Evolutionary conservation across 495 filamentous ascomycete genomes (phyloP), one percentile per base, ranked within the genome.

Genomic region (Penicillium egyptiacum): DNA sequence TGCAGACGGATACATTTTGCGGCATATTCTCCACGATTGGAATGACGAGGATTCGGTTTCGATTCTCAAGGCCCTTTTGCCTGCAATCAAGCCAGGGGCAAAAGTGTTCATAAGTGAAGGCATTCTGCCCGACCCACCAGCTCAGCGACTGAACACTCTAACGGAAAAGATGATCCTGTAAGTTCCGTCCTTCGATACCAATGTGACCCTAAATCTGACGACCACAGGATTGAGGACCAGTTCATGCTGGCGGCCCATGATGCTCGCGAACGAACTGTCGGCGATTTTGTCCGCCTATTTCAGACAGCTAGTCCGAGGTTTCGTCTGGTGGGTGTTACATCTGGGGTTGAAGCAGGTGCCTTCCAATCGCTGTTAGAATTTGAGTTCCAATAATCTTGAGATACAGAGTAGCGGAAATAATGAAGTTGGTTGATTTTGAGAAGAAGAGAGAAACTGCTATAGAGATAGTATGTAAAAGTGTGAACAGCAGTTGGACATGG

Each of bases 401-500:
- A 33, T 4, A 33, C 31, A 33, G 31, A 33, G n/a, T n/a, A n/a
- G n/a, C n/a, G n/a, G n/a, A n/a, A n/a, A n/a, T n/a, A n/a, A n/a
- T n/a, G n/a, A n/a, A n/a, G n/a, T n/a, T n/a, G n/a, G n/a, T n/a
- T n/a, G n/a, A n/a, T n/a, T n/a, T n/a, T n/a, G n/a, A n/a, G n/a
- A n/a, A n/a, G n/a, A n/a, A n/a, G 31, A 33, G 31, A n/a, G n/a
- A n/a, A n/a, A n/a, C n/a, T n/a, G n/a, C n/a, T n/a, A n/a, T n/a
- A n/a, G n/a, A n/a, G n/a, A n/a, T n/a, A n/a, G n/a, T n/a, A n/a
- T n/a, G n/a, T n/a, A n/a, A n/a, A n/a, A n/a, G n/a, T n/a, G n/a
- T n/a, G n/a, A n/a, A n/a, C n/a, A n/a, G n/a, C n/a, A 82, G 80
- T 85, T 85, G 79, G 79, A 83, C 82, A 82, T 79, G 79, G 77